Conservation (phyloP, 1,284 basidiomycete genomes). For the Melampsora larici-populina region DNA sequence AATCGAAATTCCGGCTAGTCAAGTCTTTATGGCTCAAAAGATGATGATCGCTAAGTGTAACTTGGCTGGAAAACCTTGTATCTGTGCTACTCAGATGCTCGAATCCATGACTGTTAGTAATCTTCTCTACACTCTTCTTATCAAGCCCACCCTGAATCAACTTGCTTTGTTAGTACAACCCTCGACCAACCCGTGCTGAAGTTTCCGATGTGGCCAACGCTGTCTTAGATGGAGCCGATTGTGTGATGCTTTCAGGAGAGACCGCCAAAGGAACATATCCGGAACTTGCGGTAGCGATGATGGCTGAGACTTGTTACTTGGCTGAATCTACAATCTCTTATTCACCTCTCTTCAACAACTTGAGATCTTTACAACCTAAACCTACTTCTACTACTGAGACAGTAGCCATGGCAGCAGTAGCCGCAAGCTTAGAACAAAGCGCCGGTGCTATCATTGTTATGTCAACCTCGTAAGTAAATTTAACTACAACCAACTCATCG, state of each 20-base stretch:
- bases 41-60: constrained; percentile 99
- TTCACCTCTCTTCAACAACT: constrained; percentile 75
- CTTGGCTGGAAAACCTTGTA: constrained; percentile 92
- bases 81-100: constrained; percentile 99
- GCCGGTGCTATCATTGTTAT: constrained; percentile 92
- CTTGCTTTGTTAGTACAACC: constrained; percentile 66
- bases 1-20: constrained; percentile 95
- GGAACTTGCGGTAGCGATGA: constrained; percentile 73
- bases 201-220: constrained; percentile 97
- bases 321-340: constrained; percentile 92
- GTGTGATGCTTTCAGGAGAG: constrained; percentile 97
- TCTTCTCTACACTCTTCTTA: neutral
- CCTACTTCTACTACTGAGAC: constrained; percentile 92
- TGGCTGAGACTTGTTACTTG: constrained; percentile 94
- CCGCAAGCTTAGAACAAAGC: constrained; percentile 88
- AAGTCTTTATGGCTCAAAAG: constrained; percentile 97
- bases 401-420: constrained; percentile 86
- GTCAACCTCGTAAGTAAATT: constrained; percentile 63
- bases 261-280: constrained; percentile 95
- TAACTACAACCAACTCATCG: neutral
- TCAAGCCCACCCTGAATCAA: neutral
- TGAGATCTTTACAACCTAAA: constrained; percentile 71
- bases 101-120: constrained; percentile 89
- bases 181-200: constrained; percentile 91
- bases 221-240: constrained; percentile 92